phyloP scores from a whole-genome alignment of 208 protist genomes.

The Sergeia podlipaevii region DNA sequence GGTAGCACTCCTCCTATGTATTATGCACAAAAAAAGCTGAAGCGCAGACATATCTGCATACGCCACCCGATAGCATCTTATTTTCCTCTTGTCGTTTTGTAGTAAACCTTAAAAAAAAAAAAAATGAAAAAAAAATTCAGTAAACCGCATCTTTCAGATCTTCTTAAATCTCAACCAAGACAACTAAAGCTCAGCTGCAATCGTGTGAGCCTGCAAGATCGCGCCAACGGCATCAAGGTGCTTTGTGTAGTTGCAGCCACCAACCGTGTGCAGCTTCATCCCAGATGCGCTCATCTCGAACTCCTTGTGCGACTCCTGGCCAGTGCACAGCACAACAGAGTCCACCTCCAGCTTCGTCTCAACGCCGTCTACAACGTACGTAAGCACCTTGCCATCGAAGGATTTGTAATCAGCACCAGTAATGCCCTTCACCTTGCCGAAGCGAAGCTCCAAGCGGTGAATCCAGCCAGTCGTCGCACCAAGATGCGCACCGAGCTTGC shows the following conservation, averaged over 20 bases:
- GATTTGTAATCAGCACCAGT: constrained; percentile 69
- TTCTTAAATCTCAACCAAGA: too few relatives aligned
- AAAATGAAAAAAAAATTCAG: constrained; percentile 1
- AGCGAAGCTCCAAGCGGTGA: constrained; percentile 79
- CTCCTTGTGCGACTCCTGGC: constrained; percentile 67
- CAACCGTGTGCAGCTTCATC: constrained; percentile 34
- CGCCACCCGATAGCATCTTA: too few relatives aligned
- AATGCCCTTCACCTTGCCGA: constrained; percentile 67
- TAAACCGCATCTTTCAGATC: too few relatives aligned
- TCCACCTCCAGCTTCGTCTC: constrained; percentile 52
- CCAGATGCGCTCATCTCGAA: constrained; percentile 21
- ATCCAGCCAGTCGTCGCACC: constrained; percentile 92
- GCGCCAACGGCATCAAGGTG: constrained; percentile 76
- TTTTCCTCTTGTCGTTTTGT: too few relatives aligned
- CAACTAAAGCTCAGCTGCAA: constrained; percentile 42
- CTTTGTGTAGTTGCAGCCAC: constrained; percentile 62
- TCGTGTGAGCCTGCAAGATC: constrained; percentile 63
- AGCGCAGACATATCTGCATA: too few relatives aligned
- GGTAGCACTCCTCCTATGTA: too few relatives aligned
- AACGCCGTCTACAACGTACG: constrained; percentile 37
- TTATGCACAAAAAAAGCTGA: too few relatives aligned
- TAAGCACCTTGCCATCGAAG: constrained; percentile 73
- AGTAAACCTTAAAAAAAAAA: neutral
- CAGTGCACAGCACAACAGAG: constrained; percentile 86
- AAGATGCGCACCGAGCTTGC: constrained; percentile 72